Base-by-base conservation (phyloP, 2,329 filamentous ascomycete species). In the Hortaea sp. region DNA sequence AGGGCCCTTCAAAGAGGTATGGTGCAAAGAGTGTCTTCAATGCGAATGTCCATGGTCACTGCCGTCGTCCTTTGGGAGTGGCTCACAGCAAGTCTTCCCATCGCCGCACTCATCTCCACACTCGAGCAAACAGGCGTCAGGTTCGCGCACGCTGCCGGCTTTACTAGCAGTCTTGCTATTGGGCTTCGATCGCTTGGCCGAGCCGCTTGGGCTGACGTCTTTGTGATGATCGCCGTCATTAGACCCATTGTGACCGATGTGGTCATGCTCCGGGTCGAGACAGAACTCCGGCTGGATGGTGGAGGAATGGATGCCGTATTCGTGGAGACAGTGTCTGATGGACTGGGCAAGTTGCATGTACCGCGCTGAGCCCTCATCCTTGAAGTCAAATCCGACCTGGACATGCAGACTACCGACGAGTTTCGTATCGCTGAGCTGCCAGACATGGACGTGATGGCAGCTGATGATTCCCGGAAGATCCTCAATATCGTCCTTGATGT, bases 351-450 rank as follows among this genome's bases (percentile, higher is more conserved):
- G 77, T 53, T 82, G 77, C 90, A 98, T 98, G 69, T 97, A 98
- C 59, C 83, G 81, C 45, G 77, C 76, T 0, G 76, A 79, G 38
- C 84, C 84, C 50, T 88, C 80, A 42, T 85, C 85, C 61, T 88
- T 83, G 65, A 94, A 88, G 56, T 89, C 85, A 64, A 94, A 95
- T 41, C 82, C 81, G 20, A 98, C 84, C 64, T 95, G 88, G 39
- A 98, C 83, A 63, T 98, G 92, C 67, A 98, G 79, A 7, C 85
- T 92, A 9, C 92, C 90, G 34, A 98, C 84, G 31, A 95, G 75
- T 71, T 95, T 95, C 44, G 88, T 92, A 63, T 97, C 90, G 11
- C 85, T 94, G 31, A 98, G 77, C 66, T 97, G 90, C 92, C 92
- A 98, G 51, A 98, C 88, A 64, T 98, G 92, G 20, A 98, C 76